Evolutionary conservation across 2,329 filamentous ascomycete genomes (phyloP).

Genomic region (Verticillium nubilum): DNA sequence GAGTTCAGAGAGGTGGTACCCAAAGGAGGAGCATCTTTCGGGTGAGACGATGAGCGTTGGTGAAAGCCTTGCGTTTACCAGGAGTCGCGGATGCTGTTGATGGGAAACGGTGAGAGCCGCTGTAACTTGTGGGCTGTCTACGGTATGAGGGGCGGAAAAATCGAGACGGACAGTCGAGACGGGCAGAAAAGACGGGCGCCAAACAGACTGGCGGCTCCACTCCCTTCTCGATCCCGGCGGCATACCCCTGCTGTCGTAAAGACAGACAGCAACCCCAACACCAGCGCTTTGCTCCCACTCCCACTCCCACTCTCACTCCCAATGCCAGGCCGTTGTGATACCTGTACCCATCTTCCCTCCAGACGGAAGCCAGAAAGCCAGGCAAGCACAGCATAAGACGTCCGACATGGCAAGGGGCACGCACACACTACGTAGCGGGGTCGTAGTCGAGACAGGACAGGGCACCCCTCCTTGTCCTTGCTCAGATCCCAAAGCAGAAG

Average conservation of each 20-base stretch:
- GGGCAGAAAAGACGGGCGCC: neutral
- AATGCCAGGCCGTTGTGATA: neutral
- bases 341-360: neutral
- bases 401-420: neutral
- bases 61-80: too few relatives aligned
- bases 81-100: too few relatives aligned
- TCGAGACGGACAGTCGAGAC: neutral
- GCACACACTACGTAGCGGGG: neutral
- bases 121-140: too few relatives aligned
- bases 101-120: neutral
- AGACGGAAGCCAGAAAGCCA: neutral
- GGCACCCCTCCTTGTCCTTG: neutral
- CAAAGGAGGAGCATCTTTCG: too few relatives aligned
- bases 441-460: neutral
- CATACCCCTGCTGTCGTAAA: neutral
- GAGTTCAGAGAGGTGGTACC: neutral
- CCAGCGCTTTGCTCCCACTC: neutral
- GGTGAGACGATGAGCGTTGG: too few relatives aligned
- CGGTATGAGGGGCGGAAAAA: too few relatives aligned
- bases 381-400: neutral
- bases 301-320: neutral
- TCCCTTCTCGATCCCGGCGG: neutral
- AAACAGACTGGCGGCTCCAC: neutral
- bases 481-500: neutral
- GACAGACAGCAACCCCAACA: neutral